Conservation (phyloP, 1,139 yeast genomes). For the Saccharomycopsis hybrid region DNA sequence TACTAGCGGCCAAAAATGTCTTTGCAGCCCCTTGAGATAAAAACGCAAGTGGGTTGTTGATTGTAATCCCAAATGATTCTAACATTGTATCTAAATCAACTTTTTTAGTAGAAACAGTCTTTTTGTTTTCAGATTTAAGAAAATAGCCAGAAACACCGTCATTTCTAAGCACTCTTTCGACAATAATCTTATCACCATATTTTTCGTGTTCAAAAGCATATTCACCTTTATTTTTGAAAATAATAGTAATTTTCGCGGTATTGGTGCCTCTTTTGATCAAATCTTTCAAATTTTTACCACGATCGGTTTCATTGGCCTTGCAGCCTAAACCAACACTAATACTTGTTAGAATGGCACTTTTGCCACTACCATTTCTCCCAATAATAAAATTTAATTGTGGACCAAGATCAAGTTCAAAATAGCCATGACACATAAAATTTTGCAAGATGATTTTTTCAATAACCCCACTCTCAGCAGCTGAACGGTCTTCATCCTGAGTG, state of each 20-base stretch:
- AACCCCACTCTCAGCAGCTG: conserved; percentile 26
- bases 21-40: conserved; percentile 93
- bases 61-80: conserved; percentile 65
- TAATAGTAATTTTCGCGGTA: conserved; percentile 55
- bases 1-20: conserved; percentile 72
- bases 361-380: conserved; percentile 95
- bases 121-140: conserved; percentile 47
- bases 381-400: conserved; percentile 85
- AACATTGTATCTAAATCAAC: conserved; percentile 62
- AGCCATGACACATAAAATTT: conserved; percentile 82
- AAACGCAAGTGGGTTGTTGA: conserved; percentile 90
- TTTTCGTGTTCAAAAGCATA: conserved; percentile 51
- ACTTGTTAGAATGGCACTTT: conserved; percentile 88
- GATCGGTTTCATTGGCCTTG: conserved; percentile 80
- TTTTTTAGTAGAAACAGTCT: conserved; percentile 52
- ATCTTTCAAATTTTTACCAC: conserved; percentile 67
- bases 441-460: conserved; percentile 51
- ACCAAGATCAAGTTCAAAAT: conserved; percentile 70
- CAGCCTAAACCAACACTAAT: conserved; percentile 92
- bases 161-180: conserved; percentile 63
- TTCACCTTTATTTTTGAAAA: conserved; percentile 59
- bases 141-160: conserved; percentile 47
- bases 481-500: conserved; percentile 2
- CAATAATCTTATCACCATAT: conserved; percentile 61
- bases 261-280: conserved; percentile 74